Evolutionary conservation across 2,329 filamentous ascomycete genomes (phyloP).

Genomic region (Colletotrichum noveboracense): DNA sequence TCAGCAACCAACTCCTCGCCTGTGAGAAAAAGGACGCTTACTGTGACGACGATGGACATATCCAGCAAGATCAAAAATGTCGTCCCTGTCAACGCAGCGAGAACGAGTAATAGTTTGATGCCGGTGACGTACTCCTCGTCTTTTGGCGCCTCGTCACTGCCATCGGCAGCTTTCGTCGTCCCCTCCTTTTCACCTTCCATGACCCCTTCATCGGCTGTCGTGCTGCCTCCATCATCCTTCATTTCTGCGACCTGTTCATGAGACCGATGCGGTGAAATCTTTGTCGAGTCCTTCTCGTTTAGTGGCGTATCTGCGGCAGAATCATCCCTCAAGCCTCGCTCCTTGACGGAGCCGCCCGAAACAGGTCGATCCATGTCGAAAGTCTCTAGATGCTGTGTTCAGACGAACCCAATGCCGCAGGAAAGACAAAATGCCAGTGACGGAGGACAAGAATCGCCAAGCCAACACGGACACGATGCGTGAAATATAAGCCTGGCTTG

Average conservation of each 20-base stretch:
- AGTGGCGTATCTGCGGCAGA: background rate
- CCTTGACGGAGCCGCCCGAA: background rate
- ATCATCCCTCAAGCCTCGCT: background rate
- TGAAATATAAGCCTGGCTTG: background rate
- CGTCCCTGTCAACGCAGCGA: conserved; percentile 43
- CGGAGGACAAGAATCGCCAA: background rate
- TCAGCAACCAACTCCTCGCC: background rate
- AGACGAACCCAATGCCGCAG: background rate
- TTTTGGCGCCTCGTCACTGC: background rate
- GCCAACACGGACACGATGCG: background rate
- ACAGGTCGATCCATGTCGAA: background rate
- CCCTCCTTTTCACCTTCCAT: background rate
- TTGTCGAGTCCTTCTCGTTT: background rate
- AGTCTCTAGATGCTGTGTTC: too few relatives aligned
- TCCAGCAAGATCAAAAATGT: conserved; percentile 56
- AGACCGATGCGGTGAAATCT: background rate
- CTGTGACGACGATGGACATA: conserved; percentile 58
- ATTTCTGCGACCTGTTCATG: background rate
- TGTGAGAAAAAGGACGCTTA: conserved; percentile 20
- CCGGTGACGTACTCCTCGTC: conserved; percentile 31
- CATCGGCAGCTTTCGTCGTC: background rate
- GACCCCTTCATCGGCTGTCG: background rate
- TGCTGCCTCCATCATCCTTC: background rate
- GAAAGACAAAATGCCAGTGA: background rate
- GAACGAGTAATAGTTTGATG: conserved; percentile 36